Conservation (phyloP, 2,329 filamentous ascomycete species). For the Tolypocladium endophyticum region DNA sequence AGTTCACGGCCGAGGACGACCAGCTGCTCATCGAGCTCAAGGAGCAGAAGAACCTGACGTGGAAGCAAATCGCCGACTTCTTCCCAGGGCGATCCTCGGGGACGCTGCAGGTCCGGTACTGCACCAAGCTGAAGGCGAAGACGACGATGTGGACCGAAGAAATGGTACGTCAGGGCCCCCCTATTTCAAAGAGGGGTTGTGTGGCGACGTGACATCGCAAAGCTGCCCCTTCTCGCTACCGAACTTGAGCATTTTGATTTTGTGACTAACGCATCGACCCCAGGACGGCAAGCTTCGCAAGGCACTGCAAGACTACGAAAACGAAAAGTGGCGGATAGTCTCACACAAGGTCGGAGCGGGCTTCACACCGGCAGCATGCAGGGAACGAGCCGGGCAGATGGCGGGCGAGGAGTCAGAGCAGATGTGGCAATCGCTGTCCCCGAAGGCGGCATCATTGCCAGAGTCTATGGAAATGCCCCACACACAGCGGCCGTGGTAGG, state of each 20-base stretch:
- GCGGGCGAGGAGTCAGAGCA: constrained; percentile 28
- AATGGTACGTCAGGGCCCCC: constrained; percentile 51
- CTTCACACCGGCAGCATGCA: constrained; percentile 78
- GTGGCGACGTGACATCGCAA: neutral
- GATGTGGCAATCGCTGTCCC: constrained; percentile 47
- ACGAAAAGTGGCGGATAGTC: constrained; percentile 87
- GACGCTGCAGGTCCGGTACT: constrained; percentile 87
- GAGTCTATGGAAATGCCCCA: constrained; percentile 10
- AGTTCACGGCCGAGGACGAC: constrained; percentile 90
- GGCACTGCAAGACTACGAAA: constrained; percentile 75
- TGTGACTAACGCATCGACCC: constrained; percentile 3
- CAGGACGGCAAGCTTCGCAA: constrained; percentile 69
- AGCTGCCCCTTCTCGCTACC: neutral
- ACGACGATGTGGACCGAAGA: constrained; percentile 90
- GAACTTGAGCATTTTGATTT: neutral
- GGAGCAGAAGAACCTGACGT: constrained; percentile 88
- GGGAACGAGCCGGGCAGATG: constrained; percentile 64
- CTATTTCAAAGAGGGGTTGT: neutral
- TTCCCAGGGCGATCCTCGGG: constrained; percentile 86
- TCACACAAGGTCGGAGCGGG: constrained; percentile 84
- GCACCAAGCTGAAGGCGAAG: constrained; percentile 89
- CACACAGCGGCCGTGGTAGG: constrained; percentile 9
- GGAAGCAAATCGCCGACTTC: constrained; percentile 96
- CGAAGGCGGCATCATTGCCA: constrained; percentile 23
- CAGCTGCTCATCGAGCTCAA: constrained; percentile 80